A percentile compares a stretch with the other conserved stretches of the same genome.
These are phyloP conservation scores for Diplodia seriata DNA, from an alignment of 2,329 filamentous ascomycete genomes.

Conservation along the genomic window DNA sequence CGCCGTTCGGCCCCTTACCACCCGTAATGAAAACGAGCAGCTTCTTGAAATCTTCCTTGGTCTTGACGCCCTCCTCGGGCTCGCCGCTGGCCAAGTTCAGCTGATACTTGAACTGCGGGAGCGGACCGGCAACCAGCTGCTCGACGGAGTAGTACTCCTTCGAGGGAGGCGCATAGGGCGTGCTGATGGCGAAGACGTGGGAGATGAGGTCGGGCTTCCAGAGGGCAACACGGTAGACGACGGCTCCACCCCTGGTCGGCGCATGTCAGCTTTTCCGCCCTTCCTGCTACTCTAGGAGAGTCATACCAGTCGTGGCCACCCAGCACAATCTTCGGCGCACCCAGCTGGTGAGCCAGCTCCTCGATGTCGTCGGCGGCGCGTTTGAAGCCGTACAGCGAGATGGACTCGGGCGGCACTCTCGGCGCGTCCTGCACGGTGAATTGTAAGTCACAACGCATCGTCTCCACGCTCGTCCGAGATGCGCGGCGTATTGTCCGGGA, in stretches of 20 bases:
- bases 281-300: neutral
- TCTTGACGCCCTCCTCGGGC: conserved; percentile 54
- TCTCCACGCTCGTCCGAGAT: neutral
- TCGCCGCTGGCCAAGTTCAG: conserved; percentile 70
- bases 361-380: conserved; percentile 76
- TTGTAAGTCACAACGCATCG: neutral
- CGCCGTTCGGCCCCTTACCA: conserved; percentile 63
- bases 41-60: conserved; percentile 68
- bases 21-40: conserved; percentile 78
- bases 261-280: neutral
- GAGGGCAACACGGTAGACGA: conserved; percentile 76
- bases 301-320: conserved; percentile 84
- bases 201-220: conserved; percentile 75
- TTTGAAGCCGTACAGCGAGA: conserved; percentile 73
- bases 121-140: conserved; percentile 61
- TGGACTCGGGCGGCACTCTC: conserved; percentile 65
- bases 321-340: conserved; percentile 70
- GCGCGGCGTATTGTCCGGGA: neutral
- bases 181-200: conserved; percentile 81
- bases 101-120: conserved; percentile 84
- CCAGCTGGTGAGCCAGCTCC: conserved; percentile 68
- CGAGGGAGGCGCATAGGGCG: conserved; percentile 69
- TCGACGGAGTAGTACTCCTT: conserved; percentile 63
- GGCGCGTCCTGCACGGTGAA: conserved; percentile 47
- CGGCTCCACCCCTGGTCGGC: conserved; percentile 65